Base-by-base conservation (phyloP, 2,329 filamentous ascomycete species). In the Verticillium nonalfalfae region DNA sequence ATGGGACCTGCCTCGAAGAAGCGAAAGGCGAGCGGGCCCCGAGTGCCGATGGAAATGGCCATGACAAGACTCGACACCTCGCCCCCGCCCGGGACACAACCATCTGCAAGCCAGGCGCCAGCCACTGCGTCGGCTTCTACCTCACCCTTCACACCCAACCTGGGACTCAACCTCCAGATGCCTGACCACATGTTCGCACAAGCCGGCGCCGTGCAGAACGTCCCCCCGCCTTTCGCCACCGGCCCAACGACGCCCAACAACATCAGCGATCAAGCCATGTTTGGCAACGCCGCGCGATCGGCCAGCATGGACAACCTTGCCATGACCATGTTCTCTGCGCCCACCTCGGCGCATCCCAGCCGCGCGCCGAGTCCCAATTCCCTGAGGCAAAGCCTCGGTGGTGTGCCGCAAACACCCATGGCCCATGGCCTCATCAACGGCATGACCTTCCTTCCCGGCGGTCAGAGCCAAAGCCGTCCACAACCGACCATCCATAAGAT, bases 21-120 rank as follows among this genome's bases (percentile, higher is more conserved):
- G 76, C 85, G 93, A 65, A 97, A 96, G 74, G 87, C 89, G 6
- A 93, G 88, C 71, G 82, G 82, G 50, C 84, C 85, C 38, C 91
- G 91, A 72, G 78, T 96, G 14, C 90, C 91, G 0, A 86, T 84
- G 18, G 87, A 85, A 15, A 75, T 96, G 67, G 84, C 88, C 7
- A 96, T 97, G 93, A 96, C 93, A 1, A 86, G 86, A 60, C 79
- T 95, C 39, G 90, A 95, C 67, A 87, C 85, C 1, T 78, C 74
- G 57, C 80, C 71, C 67, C 75, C 74, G 63, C 75, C 70, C 60
- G 66, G 64, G 65, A 72, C 70, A 64, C 78, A 73, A 64, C 70
- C 77, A 68, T 69, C 76, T 64, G 67, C 70, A 60, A 69, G 72
- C 66, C 69, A 76, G 67, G 65, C 74, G 61, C 71, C 75, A 62